These are phyloP conservation scores for Pseudocercospora macadamiae DNA, from an alignment of 2,329 filamentous ascomycete genomes.

Conservation along the genomic window DNA sequence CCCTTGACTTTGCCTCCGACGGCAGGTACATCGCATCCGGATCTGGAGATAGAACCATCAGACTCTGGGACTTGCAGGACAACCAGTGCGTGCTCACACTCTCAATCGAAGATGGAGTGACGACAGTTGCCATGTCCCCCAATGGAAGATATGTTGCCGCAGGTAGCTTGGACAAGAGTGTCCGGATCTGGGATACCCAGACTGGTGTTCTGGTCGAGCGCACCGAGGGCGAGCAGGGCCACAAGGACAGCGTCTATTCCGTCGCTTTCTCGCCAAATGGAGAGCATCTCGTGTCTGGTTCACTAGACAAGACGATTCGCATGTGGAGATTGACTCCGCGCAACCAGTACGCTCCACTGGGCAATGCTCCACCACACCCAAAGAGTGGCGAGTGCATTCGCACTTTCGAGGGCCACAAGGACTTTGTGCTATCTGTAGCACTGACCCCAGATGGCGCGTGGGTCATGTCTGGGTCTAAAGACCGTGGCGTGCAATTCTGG, in stretches of 20 bases:
- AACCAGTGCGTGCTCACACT: conserved; percentile 81
- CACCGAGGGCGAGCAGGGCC: conserved; percentile 87
- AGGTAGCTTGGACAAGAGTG: conserved; percentile 94
- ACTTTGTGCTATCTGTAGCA: conserved; percentile 95
- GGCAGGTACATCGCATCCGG: conserved; percentile 94
- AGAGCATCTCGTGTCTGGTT: conserved; percentile 89
- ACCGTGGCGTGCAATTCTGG: conserved; percentile 98
- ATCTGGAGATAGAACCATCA: conserved; percentile 90
- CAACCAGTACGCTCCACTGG: conserved; percentile 51
- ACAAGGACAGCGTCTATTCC: conserved; percentile 95
- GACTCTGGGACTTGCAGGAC: conserved; percentile 92
- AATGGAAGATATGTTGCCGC: conserved; percentile 93
- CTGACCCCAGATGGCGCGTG: conserved; percentile 91
- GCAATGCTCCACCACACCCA: conserved; percentile 41
- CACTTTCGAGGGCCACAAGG: conserved; percentile 97
- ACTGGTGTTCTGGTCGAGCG: conserved; percentile 86
- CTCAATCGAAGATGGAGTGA: conserved; percentile 94
- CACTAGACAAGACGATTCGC: conserved; percentile 97
- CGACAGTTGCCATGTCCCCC: conserved; percentile 94
- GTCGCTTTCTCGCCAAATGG: conserved; percentile 95
- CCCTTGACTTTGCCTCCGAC: conserved; percentile 90
- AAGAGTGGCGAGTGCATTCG: conserved; percentile 93
- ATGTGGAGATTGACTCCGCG: conserved; percentile 88
- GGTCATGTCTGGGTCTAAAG: conserved; percentile 97
- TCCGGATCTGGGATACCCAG: conserved; percentile 92